These are phyloP conservation scores for Punica granatum DNA, from an alignment of 345 rosid species.

Conservation along the genomic window DNA sequence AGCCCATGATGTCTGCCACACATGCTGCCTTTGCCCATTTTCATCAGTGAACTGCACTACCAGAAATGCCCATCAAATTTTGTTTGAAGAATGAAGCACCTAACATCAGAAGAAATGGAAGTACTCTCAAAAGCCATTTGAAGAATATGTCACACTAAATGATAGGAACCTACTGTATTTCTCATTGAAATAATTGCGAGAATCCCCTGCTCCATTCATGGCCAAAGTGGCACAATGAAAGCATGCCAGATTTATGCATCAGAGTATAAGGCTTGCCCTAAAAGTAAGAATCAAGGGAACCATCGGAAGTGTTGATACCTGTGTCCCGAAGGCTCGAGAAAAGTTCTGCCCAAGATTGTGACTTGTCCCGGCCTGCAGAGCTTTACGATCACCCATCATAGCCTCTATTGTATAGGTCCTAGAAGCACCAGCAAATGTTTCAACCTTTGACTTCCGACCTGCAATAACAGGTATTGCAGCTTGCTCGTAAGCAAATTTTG, in stretches of 20 bases:
- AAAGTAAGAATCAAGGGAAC: neutral
- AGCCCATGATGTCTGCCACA: conserved; percentile 99
- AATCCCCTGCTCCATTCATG: neutral
- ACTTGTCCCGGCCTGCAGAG: conserved; percentile 91
- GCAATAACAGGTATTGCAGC: conserved; percentile 92
- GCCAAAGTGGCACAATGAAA: neutral
- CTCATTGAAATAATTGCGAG: neutral
- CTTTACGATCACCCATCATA: conserved; percentile 98
- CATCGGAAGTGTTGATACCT: conserved; percentile 26
- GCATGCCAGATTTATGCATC: neutral
- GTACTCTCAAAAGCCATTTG: neutral
- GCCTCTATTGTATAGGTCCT: conserved; percentile 93
- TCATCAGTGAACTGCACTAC: conserved; percentile 71
- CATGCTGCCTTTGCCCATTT: conserved; percentile 84
- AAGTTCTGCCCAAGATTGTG: conserved; percentile 94
- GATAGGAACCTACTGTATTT: neutral
- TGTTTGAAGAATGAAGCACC: neutral
- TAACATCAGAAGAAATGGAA: neutral
- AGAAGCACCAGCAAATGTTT: conserved; percentile 91
- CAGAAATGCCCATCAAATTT: neutral
- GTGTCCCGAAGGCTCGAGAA: conserved; percentile 83
- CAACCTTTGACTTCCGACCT: conserved; percentile 81
- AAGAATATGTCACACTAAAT: neutral
- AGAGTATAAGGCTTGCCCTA: neutral
- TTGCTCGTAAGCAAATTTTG: conserved; percentile 85